phyloP scores from a whole-genome alignment of 2,329 filamentous ascomycete species.

The Calonectria ilicicola region DNA sequence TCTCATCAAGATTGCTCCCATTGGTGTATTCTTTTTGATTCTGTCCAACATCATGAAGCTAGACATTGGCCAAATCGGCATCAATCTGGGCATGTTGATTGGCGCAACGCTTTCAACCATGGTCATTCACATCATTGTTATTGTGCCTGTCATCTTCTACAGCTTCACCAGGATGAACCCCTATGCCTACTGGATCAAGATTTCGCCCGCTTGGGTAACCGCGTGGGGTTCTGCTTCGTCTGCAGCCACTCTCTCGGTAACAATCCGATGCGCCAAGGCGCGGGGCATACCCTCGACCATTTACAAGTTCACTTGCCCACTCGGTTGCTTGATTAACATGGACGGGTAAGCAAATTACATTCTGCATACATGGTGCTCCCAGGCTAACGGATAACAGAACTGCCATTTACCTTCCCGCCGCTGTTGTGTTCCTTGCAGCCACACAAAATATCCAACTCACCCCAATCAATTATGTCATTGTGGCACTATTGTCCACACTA shows the following conservation, averaged over 20 bases:
- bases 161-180: slow-evolving; percentile 58
- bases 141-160: slow-evolving; percentile 59
- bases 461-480: slow-evolving; percentile 60
- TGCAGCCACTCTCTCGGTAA: slow-evolving; percentile 64
- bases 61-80: slow-evolving; percentile 59
- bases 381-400: slow-evolving; percentile 48
- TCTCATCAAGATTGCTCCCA: slow-evolving; percentile 61
- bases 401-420: slow-evolving; percentile 66
- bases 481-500: slow-evolving; percentile 61
- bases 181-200: slow-evolving; percentile 60
- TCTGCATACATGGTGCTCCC: not conserved
- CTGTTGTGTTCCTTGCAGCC: slow-evolving; percentile 63
- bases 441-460: slow-evolving; percentile 60
- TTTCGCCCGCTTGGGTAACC: slow-evolving; percentile 64
- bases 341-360: slow-evolving; percentile 50
- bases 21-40: slow-evolving; percentile 67
- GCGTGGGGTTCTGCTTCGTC: slow-evolving; percentile 67
- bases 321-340: slow-evolving; percentile 65
- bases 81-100: slow-evolving; percentile 63
- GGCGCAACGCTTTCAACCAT: slow-evolving; percentile 59
- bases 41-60: slow-evolving; percentile 63
- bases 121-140: slow-evolving; percentile 59
- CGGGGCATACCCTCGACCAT: slow-evolving; percentile 57
- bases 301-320: slow-evolving; percentile 58
- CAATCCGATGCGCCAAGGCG: slow-evolving; percentile 54